Conservation (phyloP, 768 basidiomycete genomes). For the Pleurotus platypus region DNA sequence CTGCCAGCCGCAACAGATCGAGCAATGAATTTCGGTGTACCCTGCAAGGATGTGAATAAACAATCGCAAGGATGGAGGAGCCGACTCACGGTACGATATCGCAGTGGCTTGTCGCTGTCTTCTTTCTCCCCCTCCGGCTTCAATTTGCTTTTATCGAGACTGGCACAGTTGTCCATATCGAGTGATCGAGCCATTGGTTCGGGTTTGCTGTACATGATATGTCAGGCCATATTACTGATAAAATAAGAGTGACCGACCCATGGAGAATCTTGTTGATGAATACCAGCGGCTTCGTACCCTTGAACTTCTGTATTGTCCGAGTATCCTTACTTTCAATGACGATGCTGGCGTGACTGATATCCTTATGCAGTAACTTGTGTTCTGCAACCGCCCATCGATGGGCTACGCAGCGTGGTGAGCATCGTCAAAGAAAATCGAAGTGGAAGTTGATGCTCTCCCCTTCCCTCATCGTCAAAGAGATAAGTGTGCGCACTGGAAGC, state of each 20-base stretch:
- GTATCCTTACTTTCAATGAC: neutral
- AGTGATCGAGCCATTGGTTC: neutral
- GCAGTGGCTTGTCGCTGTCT: neutral
- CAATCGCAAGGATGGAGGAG: neutral
- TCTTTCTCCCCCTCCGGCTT: neutral
- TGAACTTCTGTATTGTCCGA: neutral
- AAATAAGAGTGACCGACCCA: neutral
- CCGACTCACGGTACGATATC: neutral
- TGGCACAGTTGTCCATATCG: neutral
- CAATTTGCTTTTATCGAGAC: no score
- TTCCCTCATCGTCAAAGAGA: no score
- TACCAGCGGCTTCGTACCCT: neutral
- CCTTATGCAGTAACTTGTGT: neutral
- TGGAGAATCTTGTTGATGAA: slow-evolving; percentile 3
- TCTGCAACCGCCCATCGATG: no score
- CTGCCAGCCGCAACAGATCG: slow-evolving; percentile 8
- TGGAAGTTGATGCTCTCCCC: no score
- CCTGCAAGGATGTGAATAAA: neutral
- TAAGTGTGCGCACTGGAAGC: no score
- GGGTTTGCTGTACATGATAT: neutral
- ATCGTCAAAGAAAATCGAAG: no score
- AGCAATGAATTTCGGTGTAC: slow-evolving; percentile 4
- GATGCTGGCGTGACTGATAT: slow-evolving; percentile 4
- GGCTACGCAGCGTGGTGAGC: no score
- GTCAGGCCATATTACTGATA: neutral